Conservation (phyloP, 108 stramenopile species). For the Pseudonitzschia delicatissima region DNA sequence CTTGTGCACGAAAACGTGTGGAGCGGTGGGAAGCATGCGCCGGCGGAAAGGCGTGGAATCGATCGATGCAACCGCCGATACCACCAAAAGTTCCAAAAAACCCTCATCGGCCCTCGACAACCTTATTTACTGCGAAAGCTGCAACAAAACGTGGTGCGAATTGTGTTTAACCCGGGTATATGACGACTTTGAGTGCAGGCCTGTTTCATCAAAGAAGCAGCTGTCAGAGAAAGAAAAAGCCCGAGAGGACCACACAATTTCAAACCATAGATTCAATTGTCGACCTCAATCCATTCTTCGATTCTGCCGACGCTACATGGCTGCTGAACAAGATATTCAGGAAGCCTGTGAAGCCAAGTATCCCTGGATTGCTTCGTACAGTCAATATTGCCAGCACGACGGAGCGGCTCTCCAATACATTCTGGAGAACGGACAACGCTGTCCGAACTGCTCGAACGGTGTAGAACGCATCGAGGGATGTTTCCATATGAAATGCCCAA, state of each 20-base stretch:
- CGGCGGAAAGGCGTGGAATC: slow-evolving; percentile 2
- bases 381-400: slow-evolving; percentile 24
- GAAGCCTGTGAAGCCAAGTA: slow-evolving; percentile 26
- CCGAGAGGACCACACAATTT: neutral
- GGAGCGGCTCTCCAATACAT: slow-evolving; percentile 28
- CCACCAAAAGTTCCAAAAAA: neutral
- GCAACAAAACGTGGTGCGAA: slow-evolving; percentile 39
- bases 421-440: slow-evolving; percentile 41
- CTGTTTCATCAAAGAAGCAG: neutral
- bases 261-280: neutral
- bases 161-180: slow-evolving; percentile 33
- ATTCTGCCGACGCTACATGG: slow-evolving; percentile 36
- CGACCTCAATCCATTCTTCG: slow-evolving; percentile 4
- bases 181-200: neutral
- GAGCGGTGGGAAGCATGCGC: slow-evolving; percentile 9
- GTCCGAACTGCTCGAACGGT: slow-evolving; percentile 42
- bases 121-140: slow-evolving; percentile 35
- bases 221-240: neutral
- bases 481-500: slow-evolving; percentile 49
- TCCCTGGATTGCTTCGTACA: slow-evolving; percentile 47
- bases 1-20: slow-evolving; percentile 15
- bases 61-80: slow-evolving; percentile 11
- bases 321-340: slow-evolving; percentile 28
- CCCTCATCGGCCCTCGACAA: neutral
- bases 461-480: slow-evolving; percentile 50